A percentile compares a stretch with the other conserved stretches of the same genome.
Conservation (phyloP, 2,329 filamentous ascomycete genomes). For the Cytospora schulzeri region DNA sequence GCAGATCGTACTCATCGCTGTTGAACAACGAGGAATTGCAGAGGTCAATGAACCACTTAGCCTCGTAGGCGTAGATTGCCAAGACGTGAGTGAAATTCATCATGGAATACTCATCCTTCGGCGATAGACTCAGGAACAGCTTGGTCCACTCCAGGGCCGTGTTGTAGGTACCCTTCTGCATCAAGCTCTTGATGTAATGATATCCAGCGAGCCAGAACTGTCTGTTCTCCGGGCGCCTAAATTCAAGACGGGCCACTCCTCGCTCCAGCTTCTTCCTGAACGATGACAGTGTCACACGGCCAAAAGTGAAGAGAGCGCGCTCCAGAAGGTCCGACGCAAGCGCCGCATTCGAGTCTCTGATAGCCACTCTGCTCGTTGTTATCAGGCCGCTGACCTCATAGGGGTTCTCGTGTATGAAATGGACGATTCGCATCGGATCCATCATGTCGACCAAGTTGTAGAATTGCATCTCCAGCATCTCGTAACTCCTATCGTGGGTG, state of each 20-base stretch:
- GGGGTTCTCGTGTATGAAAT: constrained; percentile 72
- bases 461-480: constrained; percentile 74
- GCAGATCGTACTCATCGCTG: constrained; percentile 33
- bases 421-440: constrained; percentile 80
- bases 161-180: constrained; percentile 89
- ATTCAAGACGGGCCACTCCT: constrained; percentile 80
- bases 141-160: constrained; percentile 95
- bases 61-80: constrained; percentile 78
- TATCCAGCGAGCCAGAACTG: constrained; percentile 91
- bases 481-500: constrained; percentile 73
- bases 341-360: constrained; percentile 86
- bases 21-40: constrained; percentile 52
- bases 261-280: constrained; percentile 76
- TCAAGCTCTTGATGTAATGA: constrained; percentile 82
- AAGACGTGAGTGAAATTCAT: constrained; percentile 80
- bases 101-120: constrained; percentile 80
- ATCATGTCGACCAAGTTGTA: constrained; percentile 78
- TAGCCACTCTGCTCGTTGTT: constrained; percentile 88
- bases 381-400: constrained; percentile 95
- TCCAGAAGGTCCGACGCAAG: constrained; percentile 86
- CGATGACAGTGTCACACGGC: constrained; percentile 80
- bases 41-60: constrained; percentile 74
- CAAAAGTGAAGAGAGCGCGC: constrained; percentile 88
- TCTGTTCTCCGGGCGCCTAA: constrained; percentile 80
- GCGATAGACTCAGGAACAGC: constrained; percentile 74